Evolutionary conservation across 2,329 filamentous ascomycete genomes (phyloP).

Genomic region (Fusarium duplospermum): DNA sequence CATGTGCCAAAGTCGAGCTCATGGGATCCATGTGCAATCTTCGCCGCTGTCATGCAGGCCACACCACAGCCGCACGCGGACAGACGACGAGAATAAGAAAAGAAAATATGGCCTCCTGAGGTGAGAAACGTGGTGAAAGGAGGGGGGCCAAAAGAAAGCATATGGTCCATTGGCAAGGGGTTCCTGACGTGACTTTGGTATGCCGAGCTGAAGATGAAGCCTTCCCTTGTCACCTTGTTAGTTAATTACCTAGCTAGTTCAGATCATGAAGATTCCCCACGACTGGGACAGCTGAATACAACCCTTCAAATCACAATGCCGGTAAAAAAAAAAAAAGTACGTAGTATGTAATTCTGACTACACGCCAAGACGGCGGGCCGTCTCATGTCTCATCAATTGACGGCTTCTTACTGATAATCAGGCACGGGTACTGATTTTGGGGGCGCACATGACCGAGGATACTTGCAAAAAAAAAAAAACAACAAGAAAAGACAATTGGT

Average conservation of each 20-base stretch:
- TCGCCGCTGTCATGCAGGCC: slow-evolving; percentile 28
- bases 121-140: slow-evolving; percentile 20
- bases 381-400: not conserved
- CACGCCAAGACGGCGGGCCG: slow-evolving; percentile 1
- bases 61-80: slow-evolving; percentile 27
- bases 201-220: slow-evolving; percentile 17
- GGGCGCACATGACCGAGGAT: slow-evolving; percentile 1
- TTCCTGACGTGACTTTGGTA: slow-evolving; percentile 8
- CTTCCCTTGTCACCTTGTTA: not conserved
- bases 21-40: slow-evolving; percentile 36
- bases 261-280: slow-evolving; percentile 1
- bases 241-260: not conserved
- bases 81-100: slow-evolving; percentile 11
- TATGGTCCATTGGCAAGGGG: slow-evolving; percentile 1
- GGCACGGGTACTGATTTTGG: not conserved
- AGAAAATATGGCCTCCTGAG: slow-evolving; percentile 1
- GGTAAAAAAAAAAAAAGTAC: not conserved
- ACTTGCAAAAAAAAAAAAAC: not conserved
- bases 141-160: slow-evolving; percentile 15
- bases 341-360: slow-evolving; percentile 5
- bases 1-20: slow-evolving; percentile 3
- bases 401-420: slow-evolving; percentile 3
- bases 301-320: not conserved
- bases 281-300: not conserved
- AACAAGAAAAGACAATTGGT: not conserved